Evolutionary conservation across 2,329 filamentous ascomycete genomes (phyloP).

Genomic region (Dothidotthia symphoricarpi): DNA sequence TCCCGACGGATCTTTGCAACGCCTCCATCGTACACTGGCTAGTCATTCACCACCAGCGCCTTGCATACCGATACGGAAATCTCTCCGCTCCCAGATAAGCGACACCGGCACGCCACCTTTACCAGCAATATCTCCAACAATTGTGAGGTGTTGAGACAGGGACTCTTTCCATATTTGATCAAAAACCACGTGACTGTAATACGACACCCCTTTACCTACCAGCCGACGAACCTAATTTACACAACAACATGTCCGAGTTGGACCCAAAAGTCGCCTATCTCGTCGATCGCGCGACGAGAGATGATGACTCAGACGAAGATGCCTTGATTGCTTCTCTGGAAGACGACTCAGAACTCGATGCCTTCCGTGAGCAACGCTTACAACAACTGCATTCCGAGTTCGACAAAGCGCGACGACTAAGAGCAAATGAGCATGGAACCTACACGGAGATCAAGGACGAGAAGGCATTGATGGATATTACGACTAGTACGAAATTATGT

Average conservation of each 20-base stretch:
- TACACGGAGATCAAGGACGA: constrained; percentile 59
- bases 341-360: constrained; percentile 54
- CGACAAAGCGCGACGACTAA: constrained; percentile 52
- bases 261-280: constrained; percentile 54
- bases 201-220: constrained; percentile 14
- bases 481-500: constrained; percentile 57
- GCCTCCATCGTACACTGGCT: background rate
- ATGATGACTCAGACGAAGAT: constrained; percentile 56
- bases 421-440: constrained; percentile 52
- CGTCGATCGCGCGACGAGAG: constrained; percentile 45
- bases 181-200: too few relatives aligned
- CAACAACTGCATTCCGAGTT: constrained; percentile 60
- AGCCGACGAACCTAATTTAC: constrained; percentile 15
- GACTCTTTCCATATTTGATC: too few relatives aligned
- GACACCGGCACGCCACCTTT: background rate
- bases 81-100: background rate
- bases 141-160: constrained; percentile 9
- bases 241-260: constrained; percentile 44
- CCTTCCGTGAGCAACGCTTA: constrained; percentile 57
- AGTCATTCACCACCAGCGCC: too few relatives aligned
- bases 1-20: background rate
- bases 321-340: constrained; percentile 60
- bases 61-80: background rate
- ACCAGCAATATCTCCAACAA: too few relatives aligned
- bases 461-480: constrained; percentile 59